These are phyloP conservation scores for Puccinia coronata DNA, from an alignment of 1,284 basidiomycete species.

Conservation along the genomic window DNA sequence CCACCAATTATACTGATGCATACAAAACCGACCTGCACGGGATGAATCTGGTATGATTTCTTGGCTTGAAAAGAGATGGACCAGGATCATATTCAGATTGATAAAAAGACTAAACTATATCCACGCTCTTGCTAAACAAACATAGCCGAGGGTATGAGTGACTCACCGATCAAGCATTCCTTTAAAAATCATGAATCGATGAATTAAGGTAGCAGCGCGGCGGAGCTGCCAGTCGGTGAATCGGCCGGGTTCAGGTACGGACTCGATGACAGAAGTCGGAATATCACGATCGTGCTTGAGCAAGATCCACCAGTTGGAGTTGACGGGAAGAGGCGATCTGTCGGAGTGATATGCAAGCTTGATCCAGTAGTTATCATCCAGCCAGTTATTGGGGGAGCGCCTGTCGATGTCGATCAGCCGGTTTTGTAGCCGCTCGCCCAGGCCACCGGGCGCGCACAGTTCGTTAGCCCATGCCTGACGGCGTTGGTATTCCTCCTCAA, in stretches of 20 bases:
- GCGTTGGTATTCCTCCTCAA: constrained; percentile 66
- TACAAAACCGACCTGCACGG: constrained; percentile 64
- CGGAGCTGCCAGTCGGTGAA: constrained; percentile 81
- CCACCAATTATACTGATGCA: constrained; percentile 65
- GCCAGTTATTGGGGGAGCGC: constrained; percentile 85
- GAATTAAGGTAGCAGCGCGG: constrained; percentile 78
- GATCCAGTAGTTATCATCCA: constrained; percentile 92
- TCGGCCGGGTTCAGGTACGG: constrained; percentile 54
- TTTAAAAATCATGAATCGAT: constrained; percentile 78
- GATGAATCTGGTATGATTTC: constrained; percentile 64
- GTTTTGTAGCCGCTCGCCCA: constrained; percentile 74
- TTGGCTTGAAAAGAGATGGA: constrained; percentile 57
- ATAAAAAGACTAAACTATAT: not conserved
- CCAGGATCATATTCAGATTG: not conserved
- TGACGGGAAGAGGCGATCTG: constrained; percentile 80
- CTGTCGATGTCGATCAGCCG: constrained; percentile 82
- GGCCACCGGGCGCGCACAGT: constrained; percentile 67
- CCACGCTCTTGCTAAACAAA: not conserved
- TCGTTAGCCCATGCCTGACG: constrained; percentile 70
- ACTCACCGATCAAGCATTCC: constrained; percentile 66
- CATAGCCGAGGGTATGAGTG: constrained; percentile 58
- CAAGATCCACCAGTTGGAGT: constrained; percentile 98
- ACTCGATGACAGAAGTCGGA: constrained; percentile 55
- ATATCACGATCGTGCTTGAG: constrained; percentile 65
- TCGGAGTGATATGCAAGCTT: constrained; percentile 87